Evolutionary conservation across 495 filamentous ascomycete genomes (phyloP).

Genomic region (Penicillium soppii): DNA sequence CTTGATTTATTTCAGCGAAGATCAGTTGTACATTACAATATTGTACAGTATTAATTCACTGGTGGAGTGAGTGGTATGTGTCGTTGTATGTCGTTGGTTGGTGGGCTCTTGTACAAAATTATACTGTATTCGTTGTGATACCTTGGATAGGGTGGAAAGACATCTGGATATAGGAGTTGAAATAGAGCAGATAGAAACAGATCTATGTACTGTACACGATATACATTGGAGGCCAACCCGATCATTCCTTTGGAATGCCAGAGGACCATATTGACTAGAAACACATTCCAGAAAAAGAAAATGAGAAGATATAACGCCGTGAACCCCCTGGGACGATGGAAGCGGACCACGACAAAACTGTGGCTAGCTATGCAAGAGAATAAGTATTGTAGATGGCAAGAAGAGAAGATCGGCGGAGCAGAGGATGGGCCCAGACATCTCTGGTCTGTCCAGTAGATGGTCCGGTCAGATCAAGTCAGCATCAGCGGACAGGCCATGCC

Average conservation of each 20-base stretch:
- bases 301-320: conserved; percentile 25
- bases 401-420: not conserved
- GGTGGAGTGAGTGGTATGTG: not conserved
- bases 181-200: conserved; percentile 16
- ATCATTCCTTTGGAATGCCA: not conserved
- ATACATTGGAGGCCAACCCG: conserved; percentile 20
- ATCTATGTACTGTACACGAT: conserved; percentile 39
- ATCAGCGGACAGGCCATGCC: not conserved
- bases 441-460: not conserved
- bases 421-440: not conserved
- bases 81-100: not conserved
- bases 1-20: not conserved
- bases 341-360: conserved; percentile 20
- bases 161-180: conserved; percentile 15
- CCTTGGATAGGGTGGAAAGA: too few relatives aligned
- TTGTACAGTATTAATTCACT: not conserved
- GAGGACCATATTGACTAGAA: conserved; percentile 10
- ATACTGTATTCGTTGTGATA: too few relatives aligned
- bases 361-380: conserved; percentile 31
- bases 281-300: conserved; percentile 14
- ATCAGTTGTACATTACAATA: not conserved
- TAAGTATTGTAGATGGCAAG: conserved; percentile 14
- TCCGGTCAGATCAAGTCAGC: not conserved
- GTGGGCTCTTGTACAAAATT: too few relatives aligned
- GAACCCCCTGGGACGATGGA: conserved; percentile 29